phyloP scores from a whole-genome alignment of 441 rosid species.

The Omphalea diandra region DNA sequence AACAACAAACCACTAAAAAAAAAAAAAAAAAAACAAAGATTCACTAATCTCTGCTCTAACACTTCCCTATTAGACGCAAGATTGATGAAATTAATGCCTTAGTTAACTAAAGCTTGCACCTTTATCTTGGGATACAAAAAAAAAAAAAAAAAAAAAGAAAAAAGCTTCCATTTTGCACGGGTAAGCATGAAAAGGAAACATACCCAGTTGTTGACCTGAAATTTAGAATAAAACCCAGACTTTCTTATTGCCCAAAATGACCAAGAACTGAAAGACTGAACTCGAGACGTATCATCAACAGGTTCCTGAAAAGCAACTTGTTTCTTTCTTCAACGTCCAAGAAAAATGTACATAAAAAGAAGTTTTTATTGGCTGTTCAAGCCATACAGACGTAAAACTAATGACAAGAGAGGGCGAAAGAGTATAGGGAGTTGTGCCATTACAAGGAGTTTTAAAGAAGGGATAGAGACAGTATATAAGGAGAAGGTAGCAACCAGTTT shows the following conservation, averaged over 20 bases:
- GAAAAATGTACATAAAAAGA: not conserved
- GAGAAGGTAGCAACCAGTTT: slow-evolving; percentile 30
- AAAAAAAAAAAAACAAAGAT: not conserved
- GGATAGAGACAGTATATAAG: slow-evolving; percentile 23
- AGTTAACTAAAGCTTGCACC: not conserved
- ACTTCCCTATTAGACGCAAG: not conserved
- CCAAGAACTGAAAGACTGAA: slow-evolving; percentile 4
- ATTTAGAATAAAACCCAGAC: slow-evolving; percentile 19
- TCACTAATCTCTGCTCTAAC: not conserved
- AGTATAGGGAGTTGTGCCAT: not conserved
- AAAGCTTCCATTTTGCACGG: not conserved
- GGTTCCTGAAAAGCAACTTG: slow-evolving; percentile 5
- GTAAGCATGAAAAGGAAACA: not conserved
- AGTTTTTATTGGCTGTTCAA: not conserved
- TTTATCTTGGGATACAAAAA: too few relatives aligned
- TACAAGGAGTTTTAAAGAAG: not conserved
- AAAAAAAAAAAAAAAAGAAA: too few relatives aligned
- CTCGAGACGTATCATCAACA: slow-evolving; percentile 23
- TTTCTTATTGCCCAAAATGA: slow-evolving; percentile 12
- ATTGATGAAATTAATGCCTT: not conserved
- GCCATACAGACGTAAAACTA: not conserved
- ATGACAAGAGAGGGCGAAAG: not conserved
- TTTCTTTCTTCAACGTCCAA: not conserved
- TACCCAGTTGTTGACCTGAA: slow-evolving; percentile 21
- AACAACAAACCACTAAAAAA: not conserved